Base-by-base conservation (phyloP, 345 rosid genomes). In the Ceriops tagal region DNA sequence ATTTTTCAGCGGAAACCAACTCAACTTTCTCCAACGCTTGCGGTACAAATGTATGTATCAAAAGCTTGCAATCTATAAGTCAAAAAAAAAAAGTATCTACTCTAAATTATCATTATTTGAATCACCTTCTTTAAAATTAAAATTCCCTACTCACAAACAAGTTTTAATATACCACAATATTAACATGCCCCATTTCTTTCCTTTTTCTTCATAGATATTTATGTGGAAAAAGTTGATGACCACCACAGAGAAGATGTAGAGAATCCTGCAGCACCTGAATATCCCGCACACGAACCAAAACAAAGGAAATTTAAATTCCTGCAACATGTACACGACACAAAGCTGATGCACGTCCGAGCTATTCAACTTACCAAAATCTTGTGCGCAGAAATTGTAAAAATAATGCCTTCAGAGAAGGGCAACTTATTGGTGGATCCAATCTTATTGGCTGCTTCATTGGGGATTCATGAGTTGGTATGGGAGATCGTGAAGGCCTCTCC, bases 341-440 rank as follows among this genome's bases (percentile, higher is more conserved):
- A 20, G 58, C 26, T 53, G 26, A 53, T 0, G 26, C 26, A 21
- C 24, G 9, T 5, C 10, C 57, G 6, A 53, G 57, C 24, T 22
- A 24, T 53, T 53, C 26, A 53, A 53, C 27, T 53, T 53, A 21
- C 27, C 4, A 53, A 53, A 21, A 20, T 21, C 5, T 11, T 21
- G 27, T 21, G 27, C 8, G 1, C 58, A 53, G 27, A 53, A 53
- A 6, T 4, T 21, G 1, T 21, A 1, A 21, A 53, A 21, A 0
- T 0, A 8, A 21, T 0, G 21, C 21, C 2, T 4, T 21, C 21
- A 0, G 1, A 7, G 2, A 0, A 2, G 15, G 22, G 0, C 13
- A 24, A 24, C 26, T 24, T 24, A 24, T 53, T 53, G 11, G 15
- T 0, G 4, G 0, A 0, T 21, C 58, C 15, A 53, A 21, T 53